Conservation (phyloP, 371 early-diverging fungal genomes). For the Actinomortierella ambigua region DNA sequence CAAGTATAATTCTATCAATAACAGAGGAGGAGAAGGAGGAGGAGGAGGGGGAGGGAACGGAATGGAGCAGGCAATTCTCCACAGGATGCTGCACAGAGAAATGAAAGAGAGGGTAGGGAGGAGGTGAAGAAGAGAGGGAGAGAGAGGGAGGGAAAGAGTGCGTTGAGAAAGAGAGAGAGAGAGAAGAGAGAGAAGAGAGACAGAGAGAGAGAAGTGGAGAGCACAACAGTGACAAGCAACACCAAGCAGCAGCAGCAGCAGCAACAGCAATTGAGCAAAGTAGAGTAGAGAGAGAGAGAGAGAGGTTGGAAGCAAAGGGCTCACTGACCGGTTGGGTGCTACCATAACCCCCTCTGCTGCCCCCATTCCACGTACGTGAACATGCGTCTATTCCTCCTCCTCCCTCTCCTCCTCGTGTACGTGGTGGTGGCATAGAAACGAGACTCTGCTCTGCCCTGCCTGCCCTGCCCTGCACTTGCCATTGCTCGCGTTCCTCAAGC, state of each 20-base stretch:
- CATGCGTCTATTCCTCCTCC: too few relatives aligned
- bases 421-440: too few relatives aligned
- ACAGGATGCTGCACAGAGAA: neutral
- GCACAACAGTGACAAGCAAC: neutral
- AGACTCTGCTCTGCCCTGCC: too few relatives aligned
- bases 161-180: neutral
- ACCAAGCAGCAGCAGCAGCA: neutral
- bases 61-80: neutral
- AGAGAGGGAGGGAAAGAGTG: neutral
- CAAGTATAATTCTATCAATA: conserved; percentile 1
- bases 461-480: too few relatives aligned
- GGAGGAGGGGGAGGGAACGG: neutral
- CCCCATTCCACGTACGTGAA: neutral
- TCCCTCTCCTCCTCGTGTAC: too few relatives aligned
- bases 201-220: conserved; percentile 2
- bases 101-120: neutral
- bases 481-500: too few relatives aligned
- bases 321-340: neutral
- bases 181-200: neutral
- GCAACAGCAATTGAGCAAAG: neutral
- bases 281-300: neutral
- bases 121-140: neutral
- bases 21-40: neutral
- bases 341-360: neutral
- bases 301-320: neutral